Base-by-base conservation (phyloP, 805 yeast genomes). In the Teunomyces tritomae region DNA sequence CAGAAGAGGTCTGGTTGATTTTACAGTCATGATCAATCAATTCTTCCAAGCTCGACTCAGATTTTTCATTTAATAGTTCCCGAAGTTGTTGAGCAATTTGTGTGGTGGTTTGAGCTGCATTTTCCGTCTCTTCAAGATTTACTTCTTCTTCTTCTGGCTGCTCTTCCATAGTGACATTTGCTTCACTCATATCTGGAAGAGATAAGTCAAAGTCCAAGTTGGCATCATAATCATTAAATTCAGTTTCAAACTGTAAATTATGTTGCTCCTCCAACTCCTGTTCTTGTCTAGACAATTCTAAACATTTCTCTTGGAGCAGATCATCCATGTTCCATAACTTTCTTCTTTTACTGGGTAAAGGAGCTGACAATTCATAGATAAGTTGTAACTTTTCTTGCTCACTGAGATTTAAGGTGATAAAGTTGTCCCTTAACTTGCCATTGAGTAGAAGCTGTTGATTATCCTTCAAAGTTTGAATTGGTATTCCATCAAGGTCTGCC, bases 71-170 rank as follows among this genome's bases (percentile, higher is more conserved):
- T 45, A 76, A 64, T 16, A 65, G 53, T 2, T 58, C 57, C 44
- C 78, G 67, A 17, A 83, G 63, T 5, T 72, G 70, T 8, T 61
- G 61, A 0, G 86, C 88, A 7, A 85, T 73, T 52, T 79, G 76
- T 2, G 70, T 61, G 0, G 89, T 83, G 4, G 83, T 67, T 50
- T 73, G 68, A 3, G 82, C 71, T 26, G 71, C 64, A 24, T 72
- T 67, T 13, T 53, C 71, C 20, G 49, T 55, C 43, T 50, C 54
- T 16, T 59, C 61, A 46, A 58, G 51, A 27, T 58, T 65, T 24
- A 11, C 43, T 39, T 27, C 49, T 28, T 27, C 49, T 28, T 52
- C 49, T 29, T 48, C 28, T 32, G 40, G 40, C 16, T 37, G 40
- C 2, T 37, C 40, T 24, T 37, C 40, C 7, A 37, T 29, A 26